phyloP scores from a whole-genome alignment of 2,329 filamentous ascomycete species.

The Ceratocystis alfenasii region DNA sequence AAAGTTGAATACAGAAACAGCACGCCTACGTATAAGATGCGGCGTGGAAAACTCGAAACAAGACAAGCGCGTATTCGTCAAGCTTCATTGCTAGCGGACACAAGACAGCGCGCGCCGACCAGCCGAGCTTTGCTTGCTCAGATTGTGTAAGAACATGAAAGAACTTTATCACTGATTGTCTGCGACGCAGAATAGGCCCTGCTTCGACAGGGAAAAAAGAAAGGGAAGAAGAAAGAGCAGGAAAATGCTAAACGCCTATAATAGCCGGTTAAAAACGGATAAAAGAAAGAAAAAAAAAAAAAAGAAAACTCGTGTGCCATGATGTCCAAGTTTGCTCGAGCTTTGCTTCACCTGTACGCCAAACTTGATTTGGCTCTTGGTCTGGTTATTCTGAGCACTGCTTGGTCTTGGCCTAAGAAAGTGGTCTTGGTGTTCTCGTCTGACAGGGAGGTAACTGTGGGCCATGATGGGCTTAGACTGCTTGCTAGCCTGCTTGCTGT shows the following conservation, averaged over 20 bases:
- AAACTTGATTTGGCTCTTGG: slow-evolving; percentile 10
- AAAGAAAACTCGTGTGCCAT: background rate
- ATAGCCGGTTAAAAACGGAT: background rate
- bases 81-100: background rate
- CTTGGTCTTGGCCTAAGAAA: background rate
- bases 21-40: background rate
- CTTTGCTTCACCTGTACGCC: slow-evolving; percentile 9
- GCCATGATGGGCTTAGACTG: background rate
- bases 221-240: background rate
- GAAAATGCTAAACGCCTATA: background rate
- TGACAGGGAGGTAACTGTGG: slow-evolving; percentile 3
- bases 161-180: too few species aligned
- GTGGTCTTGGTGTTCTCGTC: background rate
- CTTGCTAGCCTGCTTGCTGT: background rate
- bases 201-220: background rate
- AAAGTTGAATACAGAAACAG: slow-evolving; percentile 1
- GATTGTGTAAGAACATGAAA: too few species aligned
- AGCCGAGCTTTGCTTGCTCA: too few species aligned
- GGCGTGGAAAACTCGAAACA: slow-evolving; percentile 1
- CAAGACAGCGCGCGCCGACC: too few species aligned
- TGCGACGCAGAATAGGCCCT: background rate
- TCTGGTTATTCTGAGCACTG: background rate
- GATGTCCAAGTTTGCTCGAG: background rate
- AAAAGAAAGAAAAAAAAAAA: background rate
- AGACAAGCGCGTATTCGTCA: background rate